Evolutionary conservation across 805 yeast species (phyloP).

Genomic region (Cyberlindnera galapagoensis): DNA sequence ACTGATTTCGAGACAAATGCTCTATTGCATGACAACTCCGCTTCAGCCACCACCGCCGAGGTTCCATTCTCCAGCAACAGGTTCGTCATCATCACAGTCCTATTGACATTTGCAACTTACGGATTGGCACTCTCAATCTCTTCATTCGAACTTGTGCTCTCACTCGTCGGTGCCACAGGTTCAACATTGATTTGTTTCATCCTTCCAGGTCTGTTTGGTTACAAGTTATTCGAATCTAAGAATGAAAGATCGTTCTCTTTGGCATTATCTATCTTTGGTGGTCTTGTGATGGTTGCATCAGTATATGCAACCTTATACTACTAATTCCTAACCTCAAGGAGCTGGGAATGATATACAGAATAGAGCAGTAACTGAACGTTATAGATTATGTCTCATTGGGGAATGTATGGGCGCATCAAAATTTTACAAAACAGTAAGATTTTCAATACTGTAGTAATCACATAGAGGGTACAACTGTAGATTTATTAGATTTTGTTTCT

Average conservation of each 20-base stretch:
- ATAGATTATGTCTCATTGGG: too few species aligned
- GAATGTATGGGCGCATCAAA: too few species aligned
- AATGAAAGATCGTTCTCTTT: slow-evolving; percentile 43
- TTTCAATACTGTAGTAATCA: too few species aligned
- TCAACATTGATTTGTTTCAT: slow-evolving; percentile 75
- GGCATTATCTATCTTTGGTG: slow-evolving; percentile 60
- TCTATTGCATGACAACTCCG: slow-evolving; percentile 8
- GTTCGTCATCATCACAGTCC: slow-evolving; percentile 43
- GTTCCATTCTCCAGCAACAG: slow-evolving; percentile 42
- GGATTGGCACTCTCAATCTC: slow-evolving; percentile 49
- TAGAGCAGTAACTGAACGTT: too few species aligned
- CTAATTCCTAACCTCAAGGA: too few species aligned
- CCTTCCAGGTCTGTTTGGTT: slow-evolving; percentile 74
- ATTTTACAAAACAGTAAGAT: too few species aligned
- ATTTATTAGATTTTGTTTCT: too few species aligned
- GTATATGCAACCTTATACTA: slow-evolving; percentile 32
- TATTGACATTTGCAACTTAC: slow-evolving; percentile 43
- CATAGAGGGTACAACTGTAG: too few species aligned
- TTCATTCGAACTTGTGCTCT: slow-evolving; percentile 62
- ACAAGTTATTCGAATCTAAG: slow-evolving; percentile 30
- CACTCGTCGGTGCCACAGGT: slow-evolving; percentile 79
- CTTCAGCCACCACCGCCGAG: slow-evolving; percentile 17
- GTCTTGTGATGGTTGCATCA: slow-evolving; percentile 64
- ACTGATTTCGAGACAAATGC: slow-evolving; percentile 8
- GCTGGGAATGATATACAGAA: too few species aligned